phyloP scores from a whole-genome alignment of 768 basidiomycete genomes.

The Gloeostereum incarnatum region DNA sequence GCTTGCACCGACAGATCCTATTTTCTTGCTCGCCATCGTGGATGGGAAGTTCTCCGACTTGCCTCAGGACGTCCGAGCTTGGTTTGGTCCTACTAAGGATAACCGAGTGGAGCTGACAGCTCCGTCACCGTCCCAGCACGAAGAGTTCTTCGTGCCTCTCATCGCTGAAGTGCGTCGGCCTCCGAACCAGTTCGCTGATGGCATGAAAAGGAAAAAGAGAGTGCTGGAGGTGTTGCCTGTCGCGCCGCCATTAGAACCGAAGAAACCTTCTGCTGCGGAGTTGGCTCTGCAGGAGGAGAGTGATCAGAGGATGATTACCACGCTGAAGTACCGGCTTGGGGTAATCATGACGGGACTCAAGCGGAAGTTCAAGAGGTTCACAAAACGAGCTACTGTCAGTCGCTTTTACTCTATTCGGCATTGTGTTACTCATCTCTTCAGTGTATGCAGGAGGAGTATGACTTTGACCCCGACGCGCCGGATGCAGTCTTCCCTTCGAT shows the following conservation, averaged over 20 bases:
- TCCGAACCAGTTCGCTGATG: slow-evolving; percentile 86
- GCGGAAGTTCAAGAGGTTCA: slow-evolving; percentile 87
- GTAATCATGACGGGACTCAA: slow-evolving; percentile 84
- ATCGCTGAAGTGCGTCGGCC: slow-evolving; percentile 62
- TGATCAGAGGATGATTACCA: slow-evolving; percentile 67
- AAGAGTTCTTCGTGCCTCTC: slow-evolving; percentile 68
- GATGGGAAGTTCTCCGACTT: slow-evolving; percentile 67
- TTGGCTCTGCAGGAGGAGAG: slow-evolving; percentile 74
- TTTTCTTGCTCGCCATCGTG: slow-evolving; percentile 85
- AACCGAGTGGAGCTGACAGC: slow-evolving; percentile 58
- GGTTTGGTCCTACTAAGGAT: slow-evolving; percentile 79
- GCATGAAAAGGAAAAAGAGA: slow-evolving; percentile 75
- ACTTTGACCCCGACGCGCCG: too few relatives aligned
- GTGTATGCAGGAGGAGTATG: slow-evolving; percentile 61
- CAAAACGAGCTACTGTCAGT: slow-evolving; percentile 68
- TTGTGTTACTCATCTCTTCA: slow-evolving; percentile 6
- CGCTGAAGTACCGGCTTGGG: slow-evolving; percentile 86
- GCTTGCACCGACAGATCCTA: slow-evolving; percentile 83
- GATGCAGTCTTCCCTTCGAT: slow-evolving; percentile 11
- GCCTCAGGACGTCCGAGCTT: slow-evolving; percentile 74
- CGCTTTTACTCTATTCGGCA: not conserved
- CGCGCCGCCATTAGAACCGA: slow-evolving; percentile 85
- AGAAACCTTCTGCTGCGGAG: slow-evolving; percentile 74
- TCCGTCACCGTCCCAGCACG: slow-evolving; percentile 50
- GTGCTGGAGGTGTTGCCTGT: slow-evolving; percentile 79